Evolutionary conservation across 176 grass and related monocot genomes (phyloP).

Genomic region (Chloris gayana): DNA sequence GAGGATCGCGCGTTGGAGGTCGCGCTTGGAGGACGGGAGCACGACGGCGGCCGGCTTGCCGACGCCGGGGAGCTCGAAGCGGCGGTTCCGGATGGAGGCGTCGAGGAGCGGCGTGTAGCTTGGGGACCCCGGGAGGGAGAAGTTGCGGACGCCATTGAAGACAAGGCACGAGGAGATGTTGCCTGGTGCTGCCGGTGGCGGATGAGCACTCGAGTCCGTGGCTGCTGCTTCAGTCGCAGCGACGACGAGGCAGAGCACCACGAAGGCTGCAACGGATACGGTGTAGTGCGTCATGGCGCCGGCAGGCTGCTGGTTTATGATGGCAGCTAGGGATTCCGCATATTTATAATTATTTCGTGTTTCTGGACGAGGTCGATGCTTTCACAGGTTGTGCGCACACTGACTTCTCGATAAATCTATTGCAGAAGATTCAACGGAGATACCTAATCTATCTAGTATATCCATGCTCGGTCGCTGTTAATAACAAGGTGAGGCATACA

Average conservation of each 20-base stretch:
- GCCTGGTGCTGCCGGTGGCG: too few relatives aligned
- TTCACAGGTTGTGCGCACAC: neutral
- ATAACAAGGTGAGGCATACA: neutral
- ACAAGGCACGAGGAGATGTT: conserved; percentile 46
- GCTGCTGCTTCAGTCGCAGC: neutral
- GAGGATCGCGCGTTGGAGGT: conserved; percentile 35
- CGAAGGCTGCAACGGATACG: neutral
- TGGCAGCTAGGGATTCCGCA: too few relatives aligned
- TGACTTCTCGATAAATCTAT: neutral
- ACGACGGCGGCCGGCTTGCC: conserved; percentile 42
- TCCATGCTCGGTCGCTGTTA: neutral
- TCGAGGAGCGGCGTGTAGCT: conserved; percentile 35
- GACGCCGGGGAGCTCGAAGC: conserved; percentile 19
- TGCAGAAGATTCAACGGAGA: neutral
- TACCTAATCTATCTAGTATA: neutral
- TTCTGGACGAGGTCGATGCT: too few relatives aligned
- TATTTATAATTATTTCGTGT: neutral
- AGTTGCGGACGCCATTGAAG: conserved; percentile 47
- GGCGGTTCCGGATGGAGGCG: conserved; percentile 58
- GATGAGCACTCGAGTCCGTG: neutral
- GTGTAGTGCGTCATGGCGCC: neutral
- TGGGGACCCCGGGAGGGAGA: conserved; percentile 37
- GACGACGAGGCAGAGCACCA: neutral
- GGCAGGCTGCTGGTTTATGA: too few relatives aligned
- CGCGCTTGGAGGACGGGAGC: conserved; percentile 29